Percentiles rank a stretch among this genome's conserved stretches.
These are phyloP conservation scores for Acidomyces sp. DNA, from an alignment of 495 filamentous ascomycete species.

Conservation along the genomic window DNA sequence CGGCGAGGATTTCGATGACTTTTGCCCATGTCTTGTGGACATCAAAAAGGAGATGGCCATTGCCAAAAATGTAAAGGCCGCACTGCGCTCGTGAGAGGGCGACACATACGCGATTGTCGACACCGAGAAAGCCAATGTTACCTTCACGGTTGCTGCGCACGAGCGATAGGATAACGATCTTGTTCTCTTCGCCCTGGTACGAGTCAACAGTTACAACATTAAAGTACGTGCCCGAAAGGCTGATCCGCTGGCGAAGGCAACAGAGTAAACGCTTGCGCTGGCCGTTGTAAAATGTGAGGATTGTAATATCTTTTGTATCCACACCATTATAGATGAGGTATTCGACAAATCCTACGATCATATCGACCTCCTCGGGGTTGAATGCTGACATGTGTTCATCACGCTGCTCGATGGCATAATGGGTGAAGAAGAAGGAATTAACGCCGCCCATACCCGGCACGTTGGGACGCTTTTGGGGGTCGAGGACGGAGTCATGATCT, in stretches of 20 bases:
- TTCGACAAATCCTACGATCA: conserved; percentile 59
- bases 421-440: conserved; percentile 59
- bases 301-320: conserved; percentile 49
- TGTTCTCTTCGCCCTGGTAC: conserved; percentile 92
- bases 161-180: conserved; percentile 68
- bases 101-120: conserved; percentile 73
- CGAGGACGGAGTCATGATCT: conserved; percentile 56
- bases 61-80: conserved; percentile 83
- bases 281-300: conserved; percentile 82
- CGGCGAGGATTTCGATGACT: conserved; percentile 24
- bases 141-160: conserved; percentile 53
- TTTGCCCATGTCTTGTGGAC: conserved; percentile 27
- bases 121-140: conserved; percentile 56
- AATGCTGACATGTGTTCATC: conserved; percentile 56
- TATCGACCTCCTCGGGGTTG: conserved; percentile 63
- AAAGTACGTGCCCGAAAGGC: conserved; percentile 41
- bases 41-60: conserved; percentile 41
- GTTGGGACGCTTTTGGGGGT: conserved; percentile 35
- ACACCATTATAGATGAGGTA: conserved; percentile 62
- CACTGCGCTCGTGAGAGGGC: conserved; percentile 74
- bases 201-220: conserved; percentile 81
- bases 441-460: conserved; percentile 68
- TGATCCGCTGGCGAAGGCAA: conserved; percentile 37
- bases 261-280: conserved; percentile 55
- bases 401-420: conserved; percentile 50